phyloP scores from a whole-genome alignment of 208 protist genomes.

The Wallacemonas sp. region DNA sequence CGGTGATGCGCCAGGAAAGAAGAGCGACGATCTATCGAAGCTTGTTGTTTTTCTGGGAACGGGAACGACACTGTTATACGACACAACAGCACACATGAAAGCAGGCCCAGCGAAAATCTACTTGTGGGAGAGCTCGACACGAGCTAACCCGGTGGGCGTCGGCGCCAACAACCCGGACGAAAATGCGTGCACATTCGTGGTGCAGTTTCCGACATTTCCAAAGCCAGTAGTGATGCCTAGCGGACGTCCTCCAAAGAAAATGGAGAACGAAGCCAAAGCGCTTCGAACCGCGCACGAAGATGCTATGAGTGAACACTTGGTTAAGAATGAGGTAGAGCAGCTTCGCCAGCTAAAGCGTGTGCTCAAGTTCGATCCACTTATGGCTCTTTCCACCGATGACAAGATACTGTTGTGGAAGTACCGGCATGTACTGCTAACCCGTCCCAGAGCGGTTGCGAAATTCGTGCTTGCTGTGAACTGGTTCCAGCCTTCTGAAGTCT shows the following conservation, averaged over 20 bases:
- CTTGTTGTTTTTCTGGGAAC: slow-evolving; percentile 45
- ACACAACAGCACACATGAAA: slow-evolving; percentile 43
- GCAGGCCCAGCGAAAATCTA: slow-evolving; percentile 27
- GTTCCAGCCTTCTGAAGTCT: slow-evolving; percentile 62
- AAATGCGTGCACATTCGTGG: slow-evolving; percentile 26
- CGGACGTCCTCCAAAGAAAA: slow-evolving; percentile 31
- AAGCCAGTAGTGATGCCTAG: slow-evolving; percentile 57
- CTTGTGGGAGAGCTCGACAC: slow-evolving; percentile 41
- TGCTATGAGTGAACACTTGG: slow-evolving; percentile 24
- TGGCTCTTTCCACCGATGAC: slow-evolving; percentile 50
- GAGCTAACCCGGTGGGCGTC: slow-evolving; percentile 42
- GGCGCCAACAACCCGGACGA: slow-evolving; percentile 37
- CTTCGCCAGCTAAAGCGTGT: slow-evolving; percentile 57
- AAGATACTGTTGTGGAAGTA: slow-evolving; percentile 75
- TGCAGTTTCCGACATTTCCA: slow-evolving; percentile 48
- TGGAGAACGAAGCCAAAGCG: slow-evolving; percentile 22
- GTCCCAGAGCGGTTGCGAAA: slow-evolving; percentile 70
- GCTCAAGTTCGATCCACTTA: slow-evolving; percentile 60
- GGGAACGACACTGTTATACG: slow-evolving; percentile 52
- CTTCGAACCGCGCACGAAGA: slow-evolving; percentile 20
- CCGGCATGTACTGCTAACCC: slow-evolving; percentile 43
- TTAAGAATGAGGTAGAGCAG: slow-evolving; percentile 50
- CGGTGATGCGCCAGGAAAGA: slow-evolving; percentile 33
- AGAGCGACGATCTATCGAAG: slow-evolving; percentile 36
- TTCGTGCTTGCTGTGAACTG: slow-evolving; percentile 75